Evolutionary conservation across 1,139 yeast species (phyloP).

Genomic region (Spathaspora sp.): DNA sequence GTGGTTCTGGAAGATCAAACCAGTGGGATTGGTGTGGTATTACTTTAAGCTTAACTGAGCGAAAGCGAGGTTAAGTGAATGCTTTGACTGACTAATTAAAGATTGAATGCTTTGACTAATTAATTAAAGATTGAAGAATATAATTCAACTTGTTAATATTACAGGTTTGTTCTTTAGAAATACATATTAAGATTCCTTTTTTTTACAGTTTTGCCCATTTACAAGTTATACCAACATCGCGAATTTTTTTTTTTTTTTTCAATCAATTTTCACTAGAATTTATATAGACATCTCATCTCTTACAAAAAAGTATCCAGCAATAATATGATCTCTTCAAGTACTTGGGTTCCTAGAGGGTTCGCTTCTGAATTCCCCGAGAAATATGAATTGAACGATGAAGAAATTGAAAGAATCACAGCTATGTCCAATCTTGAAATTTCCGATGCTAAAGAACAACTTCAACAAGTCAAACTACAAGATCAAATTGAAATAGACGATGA

Average conservation of each 20-base stretch:
- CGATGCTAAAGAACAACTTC: constrained; percentile 67
- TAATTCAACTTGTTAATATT: background rate
- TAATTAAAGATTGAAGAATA: too few species aligned
- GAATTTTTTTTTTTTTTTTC: constrained; percentile 7
- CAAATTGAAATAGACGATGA: constrained; percentile 75
- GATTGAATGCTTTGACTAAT: too few species aligned
- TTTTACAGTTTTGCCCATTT: background rate
- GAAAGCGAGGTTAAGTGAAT: background rate
- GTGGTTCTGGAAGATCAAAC: constrained; percentile 51
- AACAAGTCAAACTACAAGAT: constrained; percentile 41
- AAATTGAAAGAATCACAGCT: constrained; percentile 84
- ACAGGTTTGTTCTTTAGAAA: background rate
- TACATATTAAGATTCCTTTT: background rate
- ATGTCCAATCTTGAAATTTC: constrained; percentile 81
- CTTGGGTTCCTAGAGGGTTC: constrained; percentile 96
- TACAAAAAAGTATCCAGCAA: constrained; percentile 2
- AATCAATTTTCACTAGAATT: constrained; percentile 5
- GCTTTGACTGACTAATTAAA: too few species aligned
- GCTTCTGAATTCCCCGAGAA: constrained; percentile 91
- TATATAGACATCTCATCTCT: constrained; percentile 4
- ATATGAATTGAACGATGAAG: constrained; percentile 86
- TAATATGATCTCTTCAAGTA: constrained; percentile 90
- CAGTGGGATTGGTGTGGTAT: constrained; percentile 88
- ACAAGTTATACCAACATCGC: background rate
- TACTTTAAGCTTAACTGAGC: constrained; percentile 45